Evolutionary conservation across 768 basidiomycete species (phyloP).

Genomic region (Xerocomus brunneocitrinus): DNA sequence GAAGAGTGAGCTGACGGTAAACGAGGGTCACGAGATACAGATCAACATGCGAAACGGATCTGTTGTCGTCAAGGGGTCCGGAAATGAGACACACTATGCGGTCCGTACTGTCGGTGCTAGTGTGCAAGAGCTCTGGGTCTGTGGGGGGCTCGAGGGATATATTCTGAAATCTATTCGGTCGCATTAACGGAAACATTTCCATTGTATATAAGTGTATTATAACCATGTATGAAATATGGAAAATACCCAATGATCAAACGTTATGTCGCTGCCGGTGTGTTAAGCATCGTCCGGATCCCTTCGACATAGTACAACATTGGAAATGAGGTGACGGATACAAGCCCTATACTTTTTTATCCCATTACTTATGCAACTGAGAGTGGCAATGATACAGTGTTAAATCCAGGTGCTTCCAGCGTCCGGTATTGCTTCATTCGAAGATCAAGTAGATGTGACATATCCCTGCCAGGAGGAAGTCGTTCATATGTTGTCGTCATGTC

Average conservation of each 20-base stretch:
- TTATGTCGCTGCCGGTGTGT: neutral
- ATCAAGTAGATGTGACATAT: slow-evolving; percentile 25
- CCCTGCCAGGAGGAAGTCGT: slow-evolving; percentile 55
- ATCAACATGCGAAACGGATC: slow-evolving; percentile 69
- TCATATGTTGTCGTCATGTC: slow-evolving; percentile 45
- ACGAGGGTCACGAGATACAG: slow-evolving; percentile 58
- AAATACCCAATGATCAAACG: neutral
- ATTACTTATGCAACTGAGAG: neutral
- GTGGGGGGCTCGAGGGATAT: slow-evolving; percentile 90
- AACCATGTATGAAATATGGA: neutral
- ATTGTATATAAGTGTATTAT: neutral
- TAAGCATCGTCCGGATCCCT: neutral
- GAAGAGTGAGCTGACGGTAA: slow-evolving; percentile 81
- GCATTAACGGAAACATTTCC: slow-evolving; percentile 13
- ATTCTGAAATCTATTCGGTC: slow-evolving; percentile 67
- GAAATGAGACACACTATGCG: slow-evolving; percentile 53
- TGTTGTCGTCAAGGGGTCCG: slow-evolving; percentile 46
- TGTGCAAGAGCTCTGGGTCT: slow-evolving; percentile 97
- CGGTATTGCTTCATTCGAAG: slow-evolving; percentile 25
- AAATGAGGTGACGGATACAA: neutral
- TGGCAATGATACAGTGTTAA: neutral
- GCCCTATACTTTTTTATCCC: neutral
- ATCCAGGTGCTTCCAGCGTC: slow-evolving; percentile 4
- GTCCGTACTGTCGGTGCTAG: slow-evolving; percentile 83
- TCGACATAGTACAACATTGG: neutral